Base-by-base conservation (phyloP, 345 rosid genomes). In the Brassica rapa region DNA sequence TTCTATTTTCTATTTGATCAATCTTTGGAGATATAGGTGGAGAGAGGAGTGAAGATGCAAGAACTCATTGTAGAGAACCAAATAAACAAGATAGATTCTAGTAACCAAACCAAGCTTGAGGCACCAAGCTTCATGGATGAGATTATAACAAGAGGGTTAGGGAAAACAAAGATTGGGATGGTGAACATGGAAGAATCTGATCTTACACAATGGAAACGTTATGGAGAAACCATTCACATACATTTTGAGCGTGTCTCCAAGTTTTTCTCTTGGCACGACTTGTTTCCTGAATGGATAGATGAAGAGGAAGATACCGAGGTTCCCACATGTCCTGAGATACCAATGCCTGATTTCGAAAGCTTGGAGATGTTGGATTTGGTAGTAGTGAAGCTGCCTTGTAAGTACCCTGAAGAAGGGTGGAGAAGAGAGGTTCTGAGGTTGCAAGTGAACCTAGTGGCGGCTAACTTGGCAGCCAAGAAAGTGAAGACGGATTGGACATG, bases 241-340 rank as follows among this genome's bases (percentile, higher is more conserved):
- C 25, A 6, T 16, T 93, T 84, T 57, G 92, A 90, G 64, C 84
- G 55, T 51, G 96, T 90, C 25, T 88, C 98, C 1, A 75, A 86
- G 67, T 60, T 81, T 5, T 88, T 93, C 51, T 77, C 83, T 77
- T 95, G 98, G 98, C 81, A 83, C 62, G 87, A 91, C 70, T 74
- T 95, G 70, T 95, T 93, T 76, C 99, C 98, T 0, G 98, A 95
- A 76, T 95, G 98, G 99, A 95, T 95, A 35, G 97, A 95, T 11
- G 98, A 95, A 85, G 98, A 95, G 71, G 99, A 95, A 83, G 93
- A 91, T 11, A 81, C 72, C 0, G 91, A 90, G 2, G 89, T 83
- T 14, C 85, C 92, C 0, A 41, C 84, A 8, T 95, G 98, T 71
- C 98, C 98, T 0, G 94, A 93, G 77, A 83, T 95, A 61, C 96